Base-by-base conservation (phyloP, 2,329 filamentous ascomycete genomes). In the Sphaerulina populicola region DNA sequence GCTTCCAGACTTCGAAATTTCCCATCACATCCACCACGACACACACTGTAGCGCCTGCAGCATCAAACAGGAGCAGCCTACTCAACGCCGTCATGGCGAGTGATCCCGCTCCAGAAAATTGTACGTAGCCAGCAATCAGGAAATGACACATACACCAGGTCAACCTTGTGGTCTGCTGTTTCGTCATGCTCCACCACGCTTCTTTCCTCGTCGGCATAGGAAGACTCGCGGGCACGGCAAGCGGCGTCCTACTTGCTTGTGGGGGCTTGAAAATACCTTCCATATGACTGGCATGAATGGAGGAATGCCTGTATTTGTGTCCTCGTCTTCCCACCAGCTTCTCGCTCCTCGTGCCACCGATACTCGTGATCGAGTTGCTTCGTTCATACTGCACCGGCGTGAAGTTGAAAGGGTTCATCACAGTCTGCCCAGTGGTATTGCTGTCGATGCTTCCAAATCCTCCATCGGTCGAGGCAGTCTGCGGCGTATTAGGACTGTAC, bases 1-100 rank as follows among this genome's bases (percentile, higher is more conserved):
- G 81, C 58, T 88, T 88, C 93, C 93, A 98, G 37, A 97, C 90
- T 67, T 98, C 93, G 63, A 98, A 98, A 68, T 98, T 98, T 46
- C 87, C 83, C 43, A 96, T 80, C 1, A 97, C 87, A 65, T 98
- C 93, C 42, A 97, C 91, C 10, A 81, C 83, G 3, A 95, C 89
- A 67, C 91, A 97, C 4, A 97, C 80, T 43, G 90, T 83, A 4
- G 93, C 93, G 31, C 89, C 93, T 1, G 94, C 81, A 7, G 93
- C 91, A 67, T 98, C 93, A 68, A 96, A 98, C 68, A 97, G 87
- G 53, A 97, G 85, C 42, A 98, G 75, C 63, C 96, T 90, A 8
- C 89, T 95, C 14, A 98, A 75, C 0, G 91, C 91, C 6, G 90
- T 96, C 72, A 95, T 85, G 9, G 91, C 88, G 23, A 96, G 78